A percentile compares a stretch with the other conserved stretches of the same genome.
Conservation (phyloP, 768 basidiomycete genomes). For the Lenzites betulinus region DNA sequence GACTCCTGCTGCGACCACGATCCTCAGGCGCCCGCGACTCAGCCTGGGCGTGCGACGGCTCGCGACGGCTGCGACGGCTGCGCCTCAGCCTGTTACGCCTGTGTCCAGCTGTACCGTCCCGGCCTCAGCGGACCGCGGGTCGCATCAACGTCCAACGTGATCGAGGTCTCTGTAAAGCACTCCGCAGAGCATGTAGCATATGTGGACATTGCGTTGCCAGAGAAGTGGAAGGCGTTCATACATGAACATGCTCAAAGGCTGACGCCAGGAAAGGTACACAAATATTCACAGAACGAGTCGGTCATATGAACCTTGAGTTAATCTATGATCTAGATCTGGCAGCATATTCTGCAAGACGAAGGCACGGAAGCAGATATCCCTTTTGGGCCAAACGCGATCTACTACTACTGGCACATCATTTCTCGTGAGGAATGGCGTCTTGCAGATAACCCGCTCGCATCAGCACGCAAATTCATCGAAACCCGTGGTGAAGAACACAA, state of each 20-base stretch:
- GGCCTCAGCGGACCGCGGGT: too few species aligned
- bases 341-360: background rate
- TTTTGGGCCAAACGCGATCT: background rate
- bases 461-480: background rate
- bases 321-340: constrained; percentile 1
- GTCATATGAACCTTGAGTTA: too few species aligned
- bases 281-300: too few species aligned
- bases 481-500: background rate
- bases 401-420: background rate
- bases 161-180: constrained; percentile 8
- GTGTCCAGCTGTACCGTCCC: too few species aligned
- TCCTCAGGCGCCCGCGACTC: too few species aligned
- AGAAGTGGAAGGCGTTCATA: constrained; percentile 15
- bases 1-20: too few species aligned
- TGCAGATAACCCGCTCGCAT: background rate
- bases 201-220: constrained; percentile 10
- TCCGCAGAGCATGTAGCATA: constrained; percentile 3
- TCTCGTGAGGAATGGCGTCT: background rate
- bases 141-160: background rate
- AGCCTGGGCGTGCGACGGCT: too few species aligned
- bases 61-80: too few species aligned
- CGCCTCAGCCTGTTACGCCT: too few species aligned
- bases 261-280: background rate
- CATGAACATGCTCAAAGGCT: background rate
- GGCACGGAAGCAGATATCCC: background rate